A percentile compares a stretch with the other conserved stretches of the same genome.
phyloP scores from a whole-genome alignment of 306 rosid genomes.

The Pterocarpus santalinus region DNA sequence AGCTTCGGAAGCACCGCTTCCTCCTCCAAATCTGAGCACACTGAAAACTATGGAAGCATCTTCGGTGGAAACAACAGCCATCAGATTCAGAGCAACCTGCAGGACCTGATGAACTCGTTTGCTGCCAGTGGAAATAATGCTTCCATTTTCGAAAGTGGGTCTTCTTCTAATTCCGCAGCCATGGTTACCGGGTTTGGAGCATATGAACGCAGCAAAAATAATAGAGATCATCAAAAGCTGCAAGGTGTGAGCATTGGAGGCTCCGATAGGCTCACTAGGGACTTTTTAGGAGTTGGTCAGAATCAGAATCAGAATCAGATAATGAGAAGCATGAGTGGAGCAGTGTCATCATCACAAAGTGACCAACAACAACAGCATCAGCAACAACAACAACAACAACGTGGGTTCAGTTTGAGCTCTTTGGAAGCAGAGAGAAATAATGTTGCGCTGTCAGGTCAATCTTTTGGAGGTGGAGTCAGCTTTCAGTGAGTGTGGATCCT shows the following conservation, averaged over 20 bases:
- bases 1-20: constrained; percentile 70
- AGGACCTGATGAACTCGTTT: constrained; percentile 78
- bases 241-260: constrained; percentile 49
- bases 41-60: constrained; percentile 47
- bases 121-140: constrained; percentile 53
- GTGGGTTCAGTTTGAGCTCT: constrained; percentile 54
- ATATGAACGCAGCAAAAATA: constrained; percentile 37
- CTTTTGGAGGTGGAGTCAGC: constrained; percentile 64
- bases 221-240: constrained; percentile 43
- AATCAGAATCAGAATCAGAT: constrained; percentile 40
- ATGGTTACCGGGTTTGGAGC: constrained; percentile 49
- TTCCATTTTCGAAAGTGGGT: constrained; percentile 48
- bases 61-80: constrained; percentile 54
- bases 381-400: constrained; percentile 44
- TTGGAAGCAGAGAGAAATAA: constrained; percentile 59
- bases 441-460: not conserved
- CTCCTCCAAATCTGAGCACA: constrained; percentile 53
- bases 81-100: constrained; percentile 54
- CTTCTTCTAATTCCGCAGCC: not conserved
- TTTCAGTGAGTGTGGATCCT: constrained; percentile 55
- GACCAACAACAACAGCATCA: not conserved
- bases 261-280: constrained; percentile 80
- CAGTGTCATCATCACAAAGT: constrained; percentile 46
- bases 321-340: constrained; percentile 71
- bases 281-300: constrained; percentile 88